A percentile compares a stretch with the other conserved stretches of the same genome.
Evolutionary conservation across 2,329 filamentous ascomycete genomes (phyloP).

Genomic region (Diaporthe australafricana): DNA sequence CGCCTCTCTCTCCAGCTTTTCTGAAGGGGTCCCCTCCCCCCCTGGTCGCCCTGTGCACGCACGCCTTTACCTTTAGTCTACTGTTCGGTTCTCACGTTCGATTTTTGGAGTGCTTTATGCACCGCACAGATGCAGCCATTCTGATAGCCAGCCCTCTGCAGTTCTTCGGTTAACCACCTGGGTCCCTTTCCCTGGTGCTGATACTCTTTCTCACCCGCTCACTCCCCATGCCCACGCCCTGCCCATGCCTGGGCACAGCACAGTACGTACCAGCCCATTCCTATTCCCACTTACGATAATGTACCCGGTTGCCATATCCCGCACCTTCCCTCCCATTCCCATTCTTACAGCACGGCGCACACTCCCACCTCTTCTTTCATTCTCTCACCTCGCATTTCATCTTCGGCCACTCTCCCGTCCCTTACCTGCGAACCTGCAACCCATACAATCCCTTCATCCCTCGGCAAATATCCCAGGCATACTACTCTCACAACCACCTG

Average conservation of each 20-base stretch:
- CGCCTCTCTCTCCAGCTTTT: constrained; percentile 27
- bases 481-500: not conserved
- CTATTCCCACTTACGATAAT: constrained; percentile 17
- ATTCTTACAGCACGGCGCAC: constrained; percentile 13
- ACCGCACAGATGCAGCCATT: constrained; percentile 25
- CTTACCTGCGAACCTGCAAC: not conserved
- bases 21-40: not conserved
- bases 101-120: constrained; percentile 15
- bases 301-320: constrained; percentile 26
- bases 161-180: not conserved
- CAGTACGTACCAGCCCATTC: constrained; percentile 24
- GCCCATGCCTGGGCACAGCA: not conserved
- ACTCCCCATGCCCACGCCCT: constrained; percentile 10
- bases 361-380: constrained; percentile 7
- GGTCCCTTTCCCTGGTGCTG: not conserved
- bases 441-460: not conserved
- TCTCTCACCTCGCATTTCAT: not conserved
- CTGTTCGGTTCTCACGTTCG: constrained; percentile 1
- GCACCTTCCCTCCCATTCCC: constrained; percentile 26
- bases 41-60: constrained; percentile 6
- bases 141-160: constrained; percentile 14
- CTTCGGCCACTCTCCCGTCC: not conserved
- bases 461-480: not conserved
- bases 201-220: not conserved
- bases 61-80: not conserved